These are phyloP conservation scores for Auriculariales sp. DNA, from an alignment of 768 basidiomycete species.

Conservation along the genomic window DNA sequence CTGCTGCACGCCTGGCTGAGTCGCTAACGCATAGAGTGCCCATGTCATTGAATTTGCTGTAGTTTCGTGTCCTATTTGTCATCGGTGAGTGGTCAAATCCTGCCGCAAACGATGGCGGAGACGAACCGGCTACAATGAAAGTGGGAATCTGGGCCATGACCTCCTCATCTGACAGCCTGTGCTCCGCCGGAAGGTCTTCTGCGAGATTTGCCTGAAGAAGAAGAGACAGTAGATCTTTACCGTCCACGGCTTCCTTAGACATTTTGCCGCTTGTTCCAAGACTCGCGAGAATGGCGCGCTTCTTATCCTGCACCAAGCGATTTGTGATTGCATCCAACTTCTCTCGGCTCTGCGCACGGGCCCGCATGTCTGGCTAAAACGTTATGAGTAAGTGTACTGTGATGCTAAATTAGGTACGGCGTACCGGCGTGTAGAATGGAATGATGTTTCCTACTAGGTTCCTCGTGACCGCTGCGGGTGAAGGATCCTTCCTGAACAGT, in stretches of 20 bases:
- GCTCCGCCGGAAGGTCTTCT: conserved; percentile 12
- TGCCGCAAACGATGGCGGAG: no score
- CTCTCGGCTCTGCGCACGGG: neutral
- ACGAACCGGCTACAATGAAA: conserved; percentile 41
- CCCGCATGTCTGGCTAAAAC: neutral
- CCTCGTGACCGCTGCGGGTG: neutral
- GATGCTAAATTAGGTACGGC: neutral
- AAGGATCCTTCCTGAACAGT: conserved; percentile 11
- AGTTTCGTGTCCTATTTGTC: conserved; percentile 16
- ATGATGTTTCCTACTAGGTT: neutral
- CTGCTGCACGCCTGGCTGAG: conserved; percentile 20
- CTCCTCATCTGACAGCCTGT: conserved; percentile 17
- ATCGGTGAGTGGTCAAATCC: neutral
- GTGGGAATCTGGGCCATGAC: conserved; percentile 35
- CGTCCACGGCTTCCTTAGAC: conserved; percentile 4
- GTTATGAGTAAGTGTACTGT: neutral
- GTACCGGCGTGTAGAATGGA: neutral
- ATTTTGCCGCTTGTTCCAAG: neutral
- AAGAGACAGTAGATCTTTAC: conserved; percentile 16
- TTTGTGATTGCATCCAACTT: neutral
- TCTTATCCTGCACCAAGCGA: conserved; percentile 16
- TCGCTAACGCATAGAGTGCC: conserved; percentile 21
- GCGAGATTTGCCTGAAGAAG: conserved; percentile 19
- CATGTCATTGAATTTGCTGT: conserved; percentile 15
- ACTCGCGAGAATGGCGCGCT: conserved; percentile 14